Evolutionary conservation across 2,329 filamentous ascomycete species (phyloP).

Genomic region (Byssoonygena ceratinophila): DNA sequence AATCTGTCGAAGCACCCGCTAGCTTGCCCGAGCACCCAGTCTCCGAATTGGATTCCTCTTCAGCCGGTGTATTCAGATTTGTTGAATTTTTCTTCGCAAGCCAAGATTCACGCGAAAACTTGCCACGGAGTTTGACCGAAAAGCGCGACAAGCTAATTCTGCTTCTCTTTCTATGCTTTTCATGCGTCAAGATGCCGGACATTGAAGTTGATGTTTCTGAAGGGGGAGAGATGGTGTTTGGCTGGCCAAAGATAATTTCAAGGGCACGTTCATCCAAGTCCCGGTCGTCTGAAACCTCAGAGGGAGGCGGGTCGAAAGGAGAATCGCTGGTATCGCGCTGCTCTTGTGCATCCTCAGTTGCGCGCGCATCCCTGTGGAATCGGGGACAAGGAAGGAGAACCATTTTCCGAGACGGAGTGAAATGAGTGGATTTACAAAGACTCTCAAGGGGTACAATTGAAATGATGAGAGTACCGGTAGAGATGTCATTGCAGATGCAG

Average conservation of each 20-base stretch:
- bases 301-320: background rate
- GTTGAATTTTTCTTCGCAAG: slow-evolving; percentile 15
- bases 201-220: background rate
- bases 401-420: slow-evolving; percentile 7
- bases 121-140: slow-evolving; percentile 24
- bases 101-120: slow-evolving; percentile 27
- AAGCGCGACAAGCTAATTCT: slow-evolving; percentile 15
- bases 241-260: slow-evolving; percentile 12
- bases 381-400: slow-evolving; percentile 15
- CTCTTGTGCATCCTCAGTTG: background rate
- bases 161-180: background rate
- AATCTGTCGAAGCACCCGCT: slow-evolving; percentile 16
- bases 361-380: background rate
- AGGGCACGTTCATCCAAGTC: slow-evolving; percentile 10
- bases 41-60: slow-evolving; percentile 5
- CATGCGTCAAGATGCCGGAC: background rate
- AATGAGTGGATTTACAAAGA: background rate
- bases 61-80: slow-evolving; percentile 13
- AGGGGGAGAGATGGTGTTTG: background rate
- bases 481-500: background rate
- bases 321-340: background rate
- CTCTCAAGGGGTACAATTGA: background rate
- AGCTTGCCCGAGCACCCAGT: background rate
- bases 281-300: background rate
- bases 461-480: background rate